phyloP scores from a whole-genome alignment of 352 stramenopile species.

The Pythium brachiatum region DNA sequence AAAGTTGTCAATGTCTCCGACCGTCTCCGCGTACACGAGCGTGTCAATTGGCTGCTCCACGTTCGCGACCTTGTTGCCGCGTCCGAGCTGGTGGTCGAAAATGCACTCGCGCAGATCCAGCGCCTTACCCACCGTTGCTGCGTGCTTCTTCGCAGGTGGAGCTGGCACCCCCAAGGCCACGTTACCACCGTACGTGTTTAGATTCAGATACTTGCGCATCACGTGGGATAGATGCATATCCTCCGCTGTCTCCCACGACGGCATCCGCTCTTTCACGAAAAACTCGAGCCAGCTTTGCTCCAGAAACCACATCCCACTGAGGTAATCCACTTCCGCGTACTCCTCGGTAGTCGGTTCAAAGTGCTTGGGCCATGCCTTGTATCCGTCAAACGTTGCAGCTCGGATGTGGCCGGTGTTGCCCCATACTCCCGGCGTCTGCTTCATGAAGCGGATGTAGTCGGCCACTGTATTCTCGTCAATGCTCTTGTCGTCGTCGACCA shows the following conservation, averaged over 20 bases:
- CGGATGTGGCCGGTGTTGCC: slow-evolving; percentile 54
- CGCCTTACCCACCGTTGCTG: slow-evolving; percentile 44
- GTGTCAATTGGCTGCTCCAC: slow-evolving; percentile 43
- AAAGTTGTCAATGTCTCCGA: slow-evolving; percentile 44
- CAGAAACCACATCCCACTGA: slow-evolving; percentile 67
- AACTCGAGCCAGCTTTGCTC: slow-evolving; percentile 64
- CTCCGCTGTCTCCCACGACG: slow-evolving; percentile 50
- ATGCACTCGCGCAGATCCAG: slow-evolving; percentile 53
- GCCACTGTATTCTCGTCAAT: slow-evolving; percentile 20
- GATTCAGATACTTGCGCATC: slow-evolving; percentile 61
- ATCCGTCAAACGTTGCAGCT: slow-evolving; percentile 35
- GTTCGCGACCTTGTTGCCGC: slow-evolving; percentile 56
- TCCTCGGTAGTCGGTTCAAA: slow-evolving; percentile 31
- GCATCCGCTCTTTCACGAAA: slow-evolving; percentile 52
- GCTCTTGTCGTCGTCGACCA: slow-evolving; percentile 28
- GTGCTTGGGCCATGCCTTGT: slow-evolving; percentile 48
- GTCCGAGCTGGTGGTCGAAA: slow-evolving; percentile 56
- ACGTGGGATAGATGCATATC: slow-evolving; percentile 67
- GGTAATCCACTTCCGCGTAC: slow-evolving; percentile 55
- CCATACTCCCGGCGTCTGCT: slow-evolving; percentile 37
- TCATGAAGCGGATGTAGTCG: slow-evolving; percentile 25
- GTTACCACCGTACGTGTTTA: slow-evolving; percentile 57
- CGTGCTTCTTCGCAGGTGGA: slow-evolving; percentile 38
- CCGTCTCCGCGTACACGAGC: slow-evolving; percentile 52
- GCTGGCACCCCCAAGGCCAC: slow-evolving; percentile 32